Evolutionary conservation across 2,329 filamentous ascomycete genomes (phyloP), one percentile per base, ranked within the genome.

Genomic region (Blumeria graminis): DNA sequence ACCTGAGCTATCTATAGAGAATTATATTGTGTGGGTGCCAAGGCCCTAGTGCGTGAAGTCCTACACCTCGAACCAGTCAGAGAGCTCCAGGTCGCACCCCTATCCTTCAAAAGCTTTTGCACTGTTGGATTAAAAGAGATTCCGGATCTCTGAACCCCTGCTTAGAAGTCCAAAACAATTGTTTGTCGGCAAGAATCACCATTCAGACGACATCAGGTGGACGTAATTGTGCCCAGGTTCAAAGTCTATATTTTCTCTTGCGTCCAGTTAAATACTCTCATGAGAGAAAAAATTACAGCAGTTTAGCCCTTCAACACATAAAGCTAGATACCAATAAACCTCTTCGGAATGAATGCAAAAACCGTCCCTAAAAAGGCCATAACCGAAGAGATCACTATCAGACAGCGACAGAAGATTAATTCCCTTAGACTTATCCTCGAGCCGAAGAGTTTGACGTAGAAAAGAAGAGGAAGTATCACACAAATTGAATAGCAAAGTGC

Each of bases 401-500:
- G 69, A 14, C 71, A 66, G 74, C 80, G 89, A 63, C 83, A 80
- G 48, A 84, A 61, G 4, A 77, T 66, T 63, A 77, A 80, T 69
- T 94, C 86, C 22, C 67, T 66, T 0, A 68, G 61, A 0, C 73
- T 70, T 50, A 95, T 78, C 58, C 90, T 81, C 54, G 79, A 75
- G 51, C 81, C 80, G 67, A 94, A 96, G 1, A 96, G 78, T 70
- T 89, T 94, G 57, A 96, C 71, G 65, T 96, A 88, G 66, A 98
- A 96, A 4, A 81, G 76, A 35, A 94, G 72, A 0, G 90, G 92
- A 55, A 98, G 73, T 68, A 94, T 88, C 61, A 96, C 81, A 69
- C 90, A 96, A 61, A 96, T 93, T 16, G 86, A 86, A 63, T 94
- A 94, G 70, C 90, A 95, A 14, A 94, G 76, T 3, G 88, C 84